Evolutionary conservation across 1,139 yeast genomes (phyloP), one percentile per base, ranked within the genome.

Genomic region (Taphrina betulina): DNA sequence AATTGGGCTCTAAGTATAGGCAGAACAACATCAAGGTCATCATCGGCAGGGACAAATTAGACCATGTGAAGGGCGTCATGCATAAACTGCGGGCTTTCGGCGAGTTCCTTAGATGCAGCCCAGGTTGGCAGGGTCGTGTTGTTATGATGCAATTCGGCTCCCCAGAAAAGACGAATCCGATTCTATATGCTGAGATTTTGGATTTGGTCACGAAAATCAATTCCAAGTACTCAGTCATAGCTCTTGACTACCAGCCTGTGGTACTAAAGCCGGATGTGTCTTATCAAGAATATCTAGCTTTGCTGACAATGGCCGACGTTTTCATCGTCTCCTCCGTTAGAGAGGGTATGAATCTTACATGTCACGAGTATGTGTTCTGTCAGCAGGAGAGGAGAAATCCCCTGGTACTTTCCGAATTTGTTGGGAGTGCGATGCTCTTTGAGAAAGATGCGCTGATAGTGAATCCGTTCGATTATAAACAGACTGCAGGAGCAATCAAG

Each of bases 271-370:
- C 88, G 67, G 96, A 90, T 64, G 80, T 92, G 60, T 90, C 82
- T 31, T 92, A 87, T 67, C 84, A 83, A 57, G 97, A 92, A 69
- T 92, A 92, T 67, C 71, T 92, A 63, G 97, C 96, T 0, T 72
- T 92, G 57, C 78, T 86, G 57, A 75, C 83, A 43, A 96, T 89
- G 67, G 96, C 97, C 0, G 95, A 86, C 63, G 76, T 81, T 1
- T 92, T 92, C 68, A 82, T 86, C 33, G 96, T 92, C 2, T 82
- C 95, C 3, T 85, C 96, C 1, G 79, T 92, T 77, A 81, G 98
- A 67, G 99, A 94, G 69, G 98, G 98, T 17, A 85, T 92, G 86
- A 92, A 92, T 66, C 75, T 92, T 67, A 89, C 98, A 0, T 89
- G 96, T 65, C 98, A 94, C 67, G 98, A 92, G 68, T 94, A 85